Conservation (phyloP, 768 basidiomycete genomes). For the Myochromella boudieri region DNA sequence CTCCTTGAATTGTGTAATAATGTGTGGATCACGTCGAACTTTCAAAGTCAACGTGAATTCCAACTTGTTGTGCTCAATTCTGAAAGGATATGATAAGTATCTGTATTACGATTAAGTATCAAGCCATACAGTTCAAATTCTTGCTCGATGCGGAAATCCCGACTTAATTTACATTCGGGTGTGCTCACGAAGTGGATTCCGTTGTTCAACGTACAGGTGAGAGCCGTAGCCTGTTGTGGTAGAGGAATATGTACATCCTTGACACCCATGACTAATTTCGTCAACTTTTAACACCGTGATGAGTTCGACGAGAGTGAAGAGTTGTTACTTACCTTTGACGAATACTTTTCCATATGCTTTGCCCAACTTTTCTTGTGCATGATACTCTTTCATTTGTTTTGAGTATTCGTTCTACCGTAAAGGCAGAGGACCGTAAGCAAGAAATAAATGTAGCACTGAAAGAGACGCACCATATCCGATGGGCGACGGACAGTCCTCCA, state of each 20-base stretch:
- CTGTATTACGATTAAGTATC: background rate
- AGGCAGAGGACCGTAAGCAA: background rate
- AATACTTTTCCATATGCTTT: constrained; percentile 93
- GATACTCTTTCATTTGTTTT: constrained; percentile 83
- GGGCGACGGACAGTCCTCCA: constrained; percentile 89
- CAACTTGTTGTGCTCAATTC: constrained; percentile 91
- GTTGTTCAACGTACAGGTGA: constrained; percentile 92
- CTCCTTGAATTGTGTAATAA: constrained; percentile 74
- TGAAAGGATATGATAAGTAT: background rate
- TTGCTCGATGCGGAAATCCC: constrained; percentile 71
- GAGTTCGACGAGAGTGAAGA: background rate
- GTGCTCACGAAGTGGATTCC: constrained; percentile 96
- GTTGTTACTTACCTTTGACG: constrained; percentile 68
- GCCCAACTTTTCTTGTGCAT: constrained; percentile 71
- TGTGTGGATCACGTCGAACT: constrained; percentile 83
- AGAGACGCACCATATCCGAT: constrained; percentile 82
- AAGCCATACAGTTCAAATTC: constrained; percentile 84
- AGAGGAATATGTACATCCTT: constrained; percentile 75
- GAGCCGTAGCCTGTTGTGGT: constrained; percentile 68
- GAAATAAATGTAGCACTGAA: constrained; percentile 9
- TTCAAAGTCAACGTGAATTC: constrained; percentile 93
- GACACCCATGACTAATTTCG: constrained; percentile 66
- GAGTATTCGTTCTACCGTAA: constrained; percentile 92
- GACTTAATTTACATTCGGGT: constrained; percentile 64
- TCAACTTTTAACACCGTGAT: too few species aligned